A percentile compares a stretch with the other conserved stretches of the same genome.
Evolutionary conservation across 148 eudicot species (phyloP).

Genomic region (Selenicereus undatus): DNA sequence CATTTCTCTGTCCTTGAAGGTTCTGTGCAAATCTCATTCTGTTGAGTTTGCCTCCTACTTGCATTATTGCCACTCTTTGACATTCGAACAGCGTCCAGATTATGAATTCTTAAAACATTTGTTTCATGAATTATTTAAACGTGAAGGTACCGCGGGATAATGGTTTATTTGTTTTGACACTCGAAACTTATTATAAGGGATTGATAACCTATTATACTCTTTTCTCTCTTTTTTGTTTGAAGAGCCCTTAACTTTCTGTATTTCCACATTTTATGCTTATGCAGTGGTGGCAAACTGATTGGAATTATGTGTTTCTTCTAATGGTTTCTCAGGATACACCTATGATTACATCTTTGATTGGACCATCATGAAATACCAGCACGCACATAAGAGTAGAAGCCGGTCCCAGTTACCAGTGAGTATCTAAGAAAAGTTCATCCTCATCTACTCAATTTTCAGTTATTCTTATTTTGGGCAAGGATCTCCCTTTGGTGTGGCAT

Average conservation of each 20-base stretch:
- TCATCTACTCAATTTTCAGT: neutral
- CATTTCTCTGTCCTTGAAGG: constrained; percentile 36
- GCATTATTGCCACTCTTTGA: constrained; percentile 96
- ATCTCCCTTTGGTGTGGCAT: neutral
- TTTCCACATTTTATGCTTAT: neutral
- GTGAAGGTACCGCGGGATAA: constrained; percentile 57
- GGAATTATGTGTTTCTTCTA: neutral
- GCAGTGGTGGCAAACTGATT: neutral
- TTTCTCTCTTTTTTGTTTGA: neutral
- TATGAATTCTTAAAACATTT: constrained; percentile 94
- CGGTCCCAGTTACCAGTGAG: constrained; percentile 55
- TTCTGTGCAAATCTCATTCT: constrained; percentile 93
- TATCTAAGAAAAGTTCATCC: neutral
- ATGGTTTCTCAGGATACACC: constrained; percentile 49
- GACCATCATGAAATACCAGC: constrained; percentile 93
- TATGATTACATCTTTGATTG: constrained; percentile 95
- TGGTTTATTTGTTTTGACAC: neutral
- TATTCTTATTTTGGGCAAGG: neutral
- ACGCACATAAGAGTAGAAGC: constrained; percentile 65
- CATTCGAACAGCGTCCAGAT: constrained; percentile 97
- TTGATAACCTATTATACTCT: too few relatives aligned
- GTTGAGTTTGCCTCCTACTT: constrained; percentile 97
- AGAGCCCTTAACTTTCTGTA: neutral
- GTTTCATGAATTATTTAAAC: constrained; percentile 84
- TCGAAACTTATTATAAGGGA: too few relatives aligned